These are phyloP conservation scores for Kodamaea sp. DNA, from an alignment of 1,139 yeast species.

Conservation along the genomic window DNA sequence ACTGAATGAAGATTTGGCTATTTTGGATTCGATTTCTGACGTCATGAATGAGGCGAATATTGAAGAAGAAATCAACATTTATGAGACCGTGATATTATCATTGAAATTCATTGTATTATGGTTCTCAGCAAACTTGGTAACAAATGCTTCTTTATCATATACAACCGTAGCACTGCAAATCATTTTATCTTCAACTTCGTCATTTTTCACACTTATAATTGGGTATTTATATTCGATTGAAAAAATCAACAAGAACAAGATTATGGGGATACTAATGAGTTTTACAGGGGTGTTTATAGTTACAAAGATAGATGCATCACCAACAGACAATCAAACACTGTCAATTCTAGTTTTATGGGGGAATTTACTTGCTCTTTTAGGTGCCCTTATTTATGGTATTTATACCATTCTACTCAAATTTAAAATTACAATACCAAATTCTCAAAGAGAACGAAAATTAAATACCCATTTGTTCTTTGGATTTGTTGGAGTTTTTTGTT, in stretches of 20 bases:
- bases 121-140: conserved; percentile 85
- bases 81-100: conserved; percentile 59
- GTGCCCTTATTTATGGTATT: conserved; percentile 87
- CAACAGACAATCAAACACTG: conserved; percentile 28
- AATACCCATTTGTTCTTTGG: conserved; percentile 90
- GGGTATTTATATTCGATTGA: conserved; percentile 76
- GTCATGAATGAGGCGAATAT: conserved; percentile 5
- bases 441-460: conserved; percentile 64
- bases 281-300: conserved; percentile 78
- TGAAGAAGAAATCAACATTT: conserved; percentile 26
- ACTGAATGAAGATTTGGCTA: conserved; percentile 20
- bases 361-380: conserved; percentile 71
- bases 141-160: conserved; percentile 80
- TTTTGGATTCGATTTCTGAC: conserved; percentile 9
- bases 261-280: conserved; percentile 66
- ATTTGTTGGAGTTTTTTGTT: conserved; percentile 83
- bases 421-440: conserved; percentile 45
- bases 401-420: conserved; percentile 82
- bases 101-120: conserved; percentile 81
- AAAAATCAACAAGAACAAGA: conserved; percentile 57
- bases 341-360: conserved; percentile 54
- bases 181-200: conserved; percentile 83
- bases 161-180: conserved; percentile 95
- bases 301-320: conserved; percentile 50
- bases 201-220: conserved; percentile 85